These are phyloP conservation scores for Ceratocystis diversiconidia DNA, from an alignment of 2,329 filamentous ascomycete genomes.

Conservation along the genomic window DNA sequence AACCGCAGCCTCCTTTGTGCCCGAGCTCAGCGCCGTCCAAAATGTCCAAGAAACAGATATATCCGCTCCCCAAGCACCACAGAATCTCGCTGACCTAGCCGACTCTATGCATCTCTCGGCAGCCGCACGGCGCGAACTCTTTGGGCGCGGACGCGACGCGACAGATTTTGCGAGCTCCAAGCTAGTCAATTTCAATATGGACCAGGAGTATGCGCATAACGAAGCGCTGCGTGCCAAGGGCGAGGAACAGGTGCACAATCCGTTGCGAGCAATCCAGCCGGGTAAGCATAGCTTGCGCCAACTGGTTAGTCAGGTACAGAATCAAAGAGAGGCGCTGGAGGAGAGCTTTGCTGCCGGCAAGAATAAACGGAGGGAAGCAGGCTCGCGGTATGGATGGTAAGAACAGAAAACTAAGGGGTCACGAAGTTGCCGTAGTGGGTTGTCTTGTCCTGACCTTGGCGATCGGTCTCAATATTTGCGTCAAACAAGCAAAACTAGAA, in stretches of 20 bases:
- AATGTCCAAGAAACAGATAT: constrained; percentile 25
- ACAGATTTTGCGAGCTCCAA: constrained; percentile 38
- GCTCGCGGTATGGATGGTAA: constrained; percentile 69
- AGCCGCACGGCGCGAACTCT: constrained; percentile 65
- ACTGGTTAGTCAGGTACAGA: constrained; percentile 68
- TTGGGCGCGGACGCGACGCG: constrained; percentile 50
- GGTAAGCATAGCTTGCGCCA: constrained; percentile 75
- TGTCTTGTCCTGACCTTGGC: background rate
- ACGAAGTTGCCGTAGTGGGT: background rate
- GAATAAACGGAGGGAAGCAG: constrained; percentile 68
- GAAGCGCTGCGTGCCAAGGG: constrained; percentile 58
- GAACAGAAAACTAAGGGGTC: background rate
- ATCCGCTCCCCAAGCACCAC: constrained; percentile 19
- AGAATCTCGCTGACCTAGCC: constrained; percentile 39
- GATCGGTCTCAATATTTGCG: background rate
- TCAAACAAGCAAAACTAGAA: background rate
- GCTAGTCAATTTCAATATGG: constrained; percentile 78
- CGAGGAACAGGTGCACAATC: constrained; percentile 57
- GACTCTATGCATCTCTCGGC: constrained; percentile 65
- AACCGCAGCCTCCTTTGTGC: constrained; percentile 24
- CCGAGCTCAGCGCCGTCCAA: constrained; percentile 15
- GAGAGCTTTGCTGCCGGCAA: constrained; percentile 78
- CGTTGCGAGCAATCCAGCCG: constrained; percentile 71
- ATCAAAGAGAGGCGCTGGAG: constrained; percentile 74
- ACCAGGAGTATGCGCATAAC: constrained; percentile 74